Conservation (phyloP, 2,329 filamentous ascomycete species). For the Colletotrichum spinosum region DNA sequence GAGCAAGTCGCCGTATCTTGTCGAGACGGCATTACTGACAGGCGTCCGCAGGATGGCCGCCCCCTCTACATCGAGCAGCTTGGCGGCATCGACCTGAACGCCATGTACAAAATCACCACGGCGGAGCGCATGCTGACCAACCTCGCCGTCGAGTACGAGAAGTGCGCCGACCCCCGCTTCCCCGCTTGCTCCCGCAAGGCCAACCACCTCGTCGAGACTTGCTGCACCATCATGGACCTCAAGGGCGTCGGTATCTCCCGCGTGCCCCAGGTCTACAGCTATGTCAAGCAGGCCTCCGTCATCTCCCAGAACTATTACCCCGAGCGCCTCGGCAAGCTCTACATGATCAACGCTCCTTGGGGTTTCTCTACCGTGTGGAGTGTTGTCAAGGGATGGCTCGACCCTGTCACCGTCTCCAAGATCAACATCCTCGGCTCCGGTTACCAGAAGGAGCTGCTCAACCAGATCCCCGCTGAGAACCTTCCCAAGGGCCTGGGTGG, state of each 20-base stretch:
- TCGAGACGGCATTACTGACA: too few species aligned
- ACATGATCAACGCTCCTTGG: conserved; percentile 98
- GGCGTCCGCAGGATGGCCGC: conserved; percentile 79
- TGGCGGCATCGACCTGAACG: conserved; percentile 89
- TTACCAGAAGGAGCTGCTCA: conserved; percentile 87
- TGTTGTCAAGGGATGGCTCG: conserved; percentile 92
- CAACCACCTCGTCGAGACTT: conserved; percentile 92
- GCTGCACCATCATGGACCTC: conserved; percentile 98
- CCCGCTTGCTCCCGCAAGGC: conserved; percentile 95
- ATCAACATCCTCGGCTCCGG: conserved; percentile 87
- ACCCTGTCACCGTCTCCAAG: conserved; percentile 96
- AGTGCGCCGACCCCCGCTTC: conserved; percentile 89
- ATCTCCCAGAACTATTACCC: conserved; percentile 99
- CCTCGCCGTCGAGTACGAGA: conserved; percentile 98
- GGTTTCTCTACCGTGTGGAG: conserved; percentile 89
- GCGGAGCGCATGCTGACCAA: conserved; percentile 95
- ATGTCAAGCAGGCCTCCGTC: conserved; percentile 84
- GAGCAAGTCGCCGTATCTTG: conserved; percentile 30
- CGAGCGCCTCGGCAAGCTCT: conserved; percentile 94
- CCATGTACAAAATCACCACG: conserved; percentile 94
- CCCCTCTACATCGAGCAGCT: conserved; percentile 98
- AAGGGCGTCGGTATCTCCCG: conserved; percentile 91
- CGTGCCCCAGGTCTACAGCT: conserved; percentile 86
- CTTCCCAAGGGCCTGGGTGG: conserved; percentile 90
- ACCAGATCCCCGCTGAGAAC: conserved; percentile 90